Evolutionary conservation across 2,329 filamentous ascomycete species (phyloP).

Genomic region (Stemphylium lycopersici): DNA sequence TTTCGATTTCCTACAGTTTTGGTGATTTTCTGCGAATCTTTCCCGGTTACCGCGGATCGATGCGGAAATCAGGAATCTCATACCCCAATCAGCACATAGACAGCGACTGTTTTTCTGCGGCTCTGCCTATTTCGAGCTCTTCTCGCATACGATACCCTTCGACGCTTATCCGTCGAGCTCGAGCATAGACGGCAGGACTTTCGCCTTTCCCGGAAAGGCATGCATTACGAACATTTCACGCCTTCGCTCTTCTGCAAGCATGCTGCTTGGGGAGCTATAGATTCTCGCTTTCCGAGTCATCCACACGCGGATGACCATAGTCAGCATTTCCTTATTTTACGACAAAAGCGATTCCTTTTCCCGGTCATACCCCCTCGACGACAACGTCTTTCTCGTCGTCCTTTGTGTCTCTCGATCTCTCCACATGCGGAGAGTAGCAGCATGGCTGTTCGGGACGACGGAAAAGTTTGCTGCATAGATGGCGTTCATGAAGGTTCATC

Average conservation of each 20-base stretch:
- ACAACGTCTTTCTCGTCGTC: conserved; percentile 39
- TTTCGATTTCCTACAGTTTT: conserved; percentile 38
- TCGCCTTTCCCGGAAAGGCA: conserved; percentile 40
- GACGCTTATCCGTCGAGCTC: conserved; percentile 45
- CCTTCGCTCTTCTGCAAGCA: conserved; percentile 45
- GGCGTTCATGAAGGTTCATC: conserved; percentile 46
- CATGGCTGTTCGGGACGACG: conserved; percentile 40
- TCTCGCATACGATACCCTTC: conserved; percentile 48
- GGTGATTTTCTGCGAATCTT: conserved; percentile 43
- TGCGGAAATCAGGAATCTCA: conserved; percentile 52
- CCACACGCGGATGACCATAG: conserved; percentile 43
- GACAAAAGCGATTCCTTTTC: conserved; percentile 50
- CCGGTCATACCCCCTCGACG: conserved; percentile 40
- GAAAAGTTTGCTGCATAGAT: conserved; percentile 47
- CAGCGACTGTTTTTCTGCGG: conserved; percentile 56
- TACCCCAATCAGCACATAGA: conserved; percentile 59
- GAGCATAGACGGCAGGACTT: conserved; percentile 46
- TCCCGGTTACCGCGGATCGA: conserved; percentile 43
- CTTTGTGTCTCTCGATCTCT: conserved; percentile 35
- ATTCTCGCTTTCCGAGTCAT: conserved; percentile 49
- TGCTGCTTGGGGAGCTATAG: conserved; percentile 52
- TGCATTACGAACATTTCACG: conserved; percentile 50
- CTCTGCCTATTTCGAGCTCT: conserved; percentile 50
- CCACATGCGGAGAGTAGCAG: conserved; percentile 31
- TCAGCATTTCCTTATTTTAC: conserved; percentile 35